Evolutionary conservation across 805 yeast species (phyloP).

Genomic region (Nakazawaea holstii): DNA sequence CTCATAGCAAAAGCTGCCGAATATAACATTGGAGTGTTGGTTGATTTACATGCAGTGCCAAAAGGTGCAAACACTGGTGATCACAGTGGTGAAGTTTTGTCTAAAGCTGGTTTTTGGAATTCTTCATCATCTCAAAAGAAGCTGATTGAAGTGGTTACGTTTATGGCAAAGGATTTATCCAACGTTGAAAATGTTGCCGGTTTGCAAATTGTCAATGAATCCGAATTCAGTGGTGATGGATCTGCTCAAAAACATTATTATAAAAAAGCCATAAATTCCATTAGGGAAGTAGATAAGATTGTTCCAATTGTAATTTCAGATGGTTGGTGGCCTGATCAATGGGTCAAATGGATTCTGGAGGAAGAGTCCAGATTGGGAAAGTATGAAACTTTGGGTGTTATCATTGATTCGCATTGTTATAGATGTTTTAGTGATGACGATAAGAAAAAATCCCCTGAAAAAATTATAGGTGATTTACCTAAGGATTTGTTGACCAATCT

Average conservation of each 20-base stretch:
- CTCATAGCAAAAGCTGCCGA: slow-evolving; percentile 55
- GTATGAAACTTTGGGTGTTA: slow-evolving; percentile 45
- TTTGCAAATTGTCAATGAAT: slow-evolving; percentile 81
- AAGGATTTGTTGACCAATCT: slow-evolving; percentile 44
- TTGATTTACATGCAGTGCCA: slow-evolving; percentile 88
- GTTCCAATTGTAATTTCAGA: slow-evolving; percentile 82
- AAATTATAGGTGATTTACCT: slow-evolving; percentile 55
- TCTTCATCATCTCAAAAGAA: slow-evolving; percentile 32
- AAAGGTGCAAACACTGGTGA: slow-evolving; percentile 87
- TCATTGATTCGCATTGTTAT: slow-evolving; percentile 82
- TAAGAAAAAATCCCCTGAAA: slow-evolving; percentile 55
- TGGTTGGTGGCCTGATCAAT: slow-evolving; percentile 87
- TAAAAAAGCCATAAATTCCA: slow-evolving; percentile 52
- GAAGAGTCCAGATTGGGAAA: slow-evolving; percentile 23
- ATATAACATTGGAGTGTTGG: slow-evolving; percentile 63
- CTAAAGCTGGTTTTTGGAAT: slow-evolving; percentile 62
- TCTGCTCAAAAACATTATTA: slow-evolving; percentile 56
- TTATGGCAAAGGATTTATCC: slow-evolving; percentile 55
- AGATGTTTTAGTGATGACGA: slow-evolving; percentile 80
- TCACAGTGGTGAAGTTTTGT: slow-evolving; percentile 71
- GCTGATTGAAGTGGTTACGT: slow-evolving; percentile 48
- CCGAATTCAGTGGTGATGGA: slow-evolving; percentile 56
- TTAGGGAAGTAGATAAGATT: slow-evolving; percentile 46
- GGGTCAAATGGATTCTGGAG: slow-evolving; percentile 60
- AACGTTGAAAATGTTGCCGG: slow-evolving; percentile 68